phyloP scores from a whole-genome alignment of 1,284 basidiomycete genomes.

The Cutaneotrichosporon sp. region DNA sequence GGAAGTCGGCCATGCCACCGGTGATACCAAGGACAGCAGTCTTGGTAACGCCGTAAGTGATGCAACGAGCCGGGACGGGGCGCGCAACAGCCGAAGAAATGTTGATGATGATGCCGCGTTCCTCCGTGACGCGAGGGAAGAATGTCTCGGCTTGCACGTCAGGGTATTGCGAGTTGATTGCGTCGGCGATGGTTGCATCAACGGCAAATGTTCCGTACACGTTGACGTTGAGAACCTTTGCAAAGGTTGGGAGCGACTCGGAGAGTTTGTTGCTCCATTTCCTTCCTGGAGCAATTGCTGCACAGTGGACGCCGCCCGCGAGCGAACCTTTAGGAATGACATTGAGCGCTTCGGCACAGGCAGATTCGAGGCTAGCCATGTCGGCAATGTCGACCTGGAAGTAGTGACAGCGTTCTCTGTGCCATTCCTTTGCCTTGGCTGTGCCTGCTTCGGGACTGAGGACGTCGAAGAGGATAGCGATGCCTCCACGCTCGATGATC shows the following conservation, averaged over 20 bases:
- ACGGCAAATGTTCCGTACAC: slow-evolving; percentile 37
- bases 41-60: slow-evolving; percentile 39
- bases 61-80: slow-evolving; percentile 34
- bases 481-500: slow-evolving; percentile 30
- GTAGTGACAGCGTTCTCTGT: slow-evolving; percentile 29
- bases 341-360: slow-evolving; percentile 18
- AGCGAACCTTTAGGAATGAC: slow-evolving; percentile 33
- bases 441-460: slow-evolving; percentile 24
- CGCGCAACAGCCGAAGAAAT: slow-evolving; percentile 33
- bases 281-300: slow-evolving; percentile 29
- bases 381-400: slow-evolving; percentile 28
- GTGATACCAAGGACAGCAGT: slow-evolving; percentile 30
- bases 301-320: slow-evolving; percentile 37
- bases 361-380: slow-evolving; percentile 15
- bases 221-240: slow-evolving; percentile 33
- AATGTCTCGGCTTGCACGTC: slow-evolving; percentile 18
- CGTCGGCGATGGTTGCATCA: slow-evolving; percentile 35
- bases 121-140: slow-evolving; percentile 28
- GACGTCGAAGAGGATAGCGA: slow-evolving; percentile 30
- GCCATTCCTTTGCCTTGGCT: slow-evolving; percentile 23
- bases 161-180: slow-evolving; percentile 40
- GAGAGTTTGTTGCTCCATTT: slow-evolving; percentile 26
- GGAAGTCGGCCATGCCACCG: slow-evolving; percentile 30
- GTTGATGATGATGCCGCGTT: slow-evolving; percentile 42
- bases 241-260: slow-evolving; percentile 25